Evolutionary conservation across 2,329 filamentous ascomycete genomes (phyloP), one percentile per base, ranked within the genome.

Genomic region (Exophiala alcalophila): DNA sequence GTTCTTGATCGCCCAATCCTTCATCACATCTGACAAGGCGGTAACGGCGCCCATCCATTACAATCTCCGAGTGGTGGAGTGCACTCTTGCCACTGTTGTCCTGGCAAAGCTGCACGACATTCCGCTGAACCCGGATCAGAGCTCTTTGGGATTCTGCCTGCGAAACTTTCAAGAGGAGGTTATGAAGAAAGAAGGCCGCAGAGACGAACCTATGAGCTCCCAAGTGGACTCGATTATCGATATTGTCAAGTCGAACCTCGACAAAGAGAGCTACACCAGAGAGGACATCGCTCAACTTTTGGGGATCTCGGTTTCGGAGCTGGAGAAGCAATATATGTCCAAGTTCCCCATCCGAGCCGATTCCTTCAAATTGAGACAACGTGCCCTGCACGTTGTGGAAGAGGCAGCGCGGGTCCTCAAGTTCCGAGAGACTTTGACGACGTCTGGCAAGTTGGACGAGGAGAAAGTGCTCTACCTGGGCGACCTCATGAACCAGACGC

Each of bases 61-160:
- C 73, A 98, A 98, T 65, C 78, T 98, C 16, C 84, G 92, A 19
- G 92, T 98, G 1, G 92, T 96, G 25, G 92, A 98, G 68, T 94
- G 88, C 69, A 92, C 85, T 40, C 76, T 98, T 21, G 92, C 92
- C 3, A 89, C 92, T 3, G 70, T 77, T 11, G 74, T 82, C 20
- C 65, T 84, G 2, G 74, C 78, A 27, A 81, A 80, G 55, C 71
- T 74, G 27, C 72, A 80, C 48, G 69, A 69, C 2, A 59, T 84
- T 24, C 80, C 78, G 1, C 78, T 97, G 1, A 82, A 86, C 12
- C 68, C 76, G 42, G 92, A 98, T 63, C 81, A 82, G 4, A 86
- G 84, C 3, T 91, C 92, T 0, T 74, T 97, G 6, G 87, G 86
- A 6, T 80, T 86, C 61, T 89, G 83, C 53, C 76, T 98, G 20